These are phyloP conservation scores for Pseudisothecium myosuroides DNA, from an alignment of 225 moss, liverwort and hornwort species.

Conservation along the genomic window DNA sequence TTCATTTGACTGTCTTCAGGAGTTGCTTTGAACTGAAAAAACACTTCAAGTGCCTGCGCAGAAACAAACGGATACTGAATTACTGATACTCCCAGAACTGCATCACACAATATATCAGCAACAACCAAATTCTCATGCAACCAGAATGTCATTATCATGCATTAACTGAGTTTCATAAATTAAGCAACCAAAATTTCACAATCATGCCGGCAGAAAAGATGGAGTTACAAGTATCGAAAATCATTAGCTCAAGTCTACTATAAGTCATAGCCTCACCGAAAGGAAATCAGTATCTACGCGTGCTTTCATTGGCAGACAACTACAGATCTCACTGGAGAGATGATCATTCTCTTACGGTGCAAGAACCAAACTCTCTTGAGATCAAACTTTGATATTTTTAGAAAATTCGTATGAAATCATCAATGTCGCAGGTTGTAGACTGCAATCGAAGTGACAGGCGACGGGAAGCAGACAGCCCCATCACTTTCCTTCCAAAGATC, in stretches of 20 bases:
- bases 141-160: not conserved
- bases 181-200: not conserved
- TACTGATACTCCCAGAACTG: not conserved
- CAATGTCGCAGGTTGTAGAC: not conserved
- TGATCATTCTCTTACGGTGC: not conserved
- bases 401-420: not conserved
- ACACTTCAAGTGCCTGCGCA: not conserved
- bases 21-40: not conserved
- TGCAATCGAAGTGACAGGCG: not conserved
- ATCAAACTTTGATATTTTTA: not conserved
- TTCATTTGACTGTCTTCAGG: not conserved
- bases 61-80: not conserved
- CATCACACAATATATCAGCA: not conserved
- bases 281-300: too few relatives aligned
- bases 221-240: not conserved
- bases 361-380: not conserved
- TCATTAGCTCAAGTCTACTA: not conserved
- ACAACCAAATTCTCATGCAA: not conserved
- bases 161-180: not conserved
- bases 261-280: not conserved
- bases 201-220: not conserved
- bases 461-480: not conserved
- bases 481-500: not conserved
- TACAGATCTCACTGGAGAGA: not conserved
- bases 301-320: not conserved